These are phyloP conservation scores for Knufia petricola DNA, from an alignment of 2,329 filamentous ascomycete species.

Conservation along the genomic window DNA sequence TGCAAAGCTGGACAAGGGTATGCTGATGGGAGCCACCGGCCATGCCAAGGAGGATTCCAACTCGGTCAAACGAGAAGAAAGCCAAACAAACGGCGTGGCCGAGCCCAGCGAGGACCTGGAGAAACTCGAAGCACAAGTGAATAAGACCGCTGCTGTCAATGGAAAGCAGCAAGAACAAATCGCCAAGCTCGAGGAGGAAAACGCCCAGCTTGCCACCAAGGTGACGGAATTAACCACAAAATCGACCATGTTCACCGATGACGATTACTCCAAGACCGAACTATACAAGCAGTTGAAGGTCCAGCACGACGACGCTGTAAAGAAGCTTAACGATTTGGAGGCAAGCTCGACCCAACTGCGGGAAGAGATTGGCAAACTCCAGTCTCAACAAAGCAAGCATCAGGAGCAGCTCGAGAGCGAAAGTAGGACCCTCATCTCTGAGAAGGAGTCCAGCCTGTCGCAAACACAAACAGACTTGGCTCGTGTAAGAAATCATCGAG, in stretches of 20 bases:
- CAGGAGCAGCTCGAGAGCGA: constrained; percentile 75
- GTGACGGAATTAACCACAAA: constrained; percentile 62
- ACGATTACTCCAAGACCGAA: constrained; percentile 87
- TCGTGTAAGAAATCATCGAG: constrained; percentile 70
- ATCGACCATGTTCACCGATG: constrained; percentile 62
- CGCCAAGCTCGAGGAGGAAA: constrained; percentile 67
- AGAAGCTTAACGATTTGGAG: constrained; percentile 82
- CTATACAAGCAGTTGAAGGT: constrained; percentile 85
- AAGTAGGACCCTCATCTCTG: constrained; percentile 58
- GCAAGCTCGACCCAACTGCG: constrained; percentile 75
- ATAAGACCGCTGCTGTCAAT: constrained; percentile 65
- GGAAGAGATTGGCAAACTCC: constrained; percentile 75
- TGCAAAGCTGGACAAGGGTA: constrained; percentile 84
- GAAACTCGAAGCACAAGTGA: constrained; percentile 65
- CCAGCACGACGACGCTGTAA: constrained; percentile 87
- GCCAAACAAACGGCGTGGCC: constrained; percentile 45
- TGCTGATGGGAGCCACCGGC: constrained; percentile 56
- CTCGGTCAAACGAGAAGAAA: constrained; percentile 41
- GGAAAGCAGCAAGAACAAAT: constrained; percentile 84
- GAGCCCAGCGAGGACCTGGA: constrained; percentile 48
- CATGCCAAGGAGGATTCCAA: constrained; percentile 36
- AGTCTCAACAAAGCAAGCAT: constrained; percentile 74
- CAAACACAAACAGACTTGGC: constrained; percentile 75
- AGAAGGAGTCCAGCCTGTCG: constrained; percentile 73
- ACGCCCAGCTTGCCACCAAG: constrained; percentile 64